Percentiles rank a stretch among this genome's conserved stretches.
Conservation (phyloP, 129 eudicot genomes). For the Sambucus nigra region DNA sequence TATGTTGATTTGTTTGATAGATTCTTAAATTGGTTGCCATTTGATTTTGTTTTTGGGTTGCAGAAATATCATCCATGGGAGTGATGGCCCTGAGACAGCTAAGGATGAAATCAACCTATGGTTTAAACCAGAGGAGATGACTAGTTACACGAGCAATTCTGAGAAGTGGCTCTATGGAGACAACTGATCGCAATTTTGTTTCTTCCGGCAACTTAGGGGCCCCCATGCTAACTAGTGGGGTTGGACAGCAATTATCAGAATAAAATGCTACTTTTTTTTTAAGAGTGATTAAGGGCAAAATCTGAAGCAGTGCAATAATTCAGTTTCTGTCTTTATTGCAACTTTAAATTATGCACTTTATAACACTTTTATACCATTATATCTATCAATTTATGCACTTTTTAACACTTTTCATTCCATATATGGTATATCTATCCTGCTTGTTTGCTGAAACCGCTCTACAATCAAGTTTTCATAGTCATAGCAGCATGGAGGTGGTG, state of each 20-base stretch:
- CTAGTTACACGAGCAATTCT: conserved; percentile 63
- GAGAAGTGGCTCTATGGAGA: conserved; percentile 91
- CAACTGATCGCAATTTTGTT: conserved; percentile 34
- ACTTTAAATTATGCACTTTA: background rate
- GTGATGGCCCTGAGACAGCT: conserved; percentile 99
- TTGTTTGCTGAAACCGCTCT: no score
- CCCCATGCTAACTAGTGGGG: background rate
- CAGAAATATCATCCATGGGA: conserved; percentile 95
- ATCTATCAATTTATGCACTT: no score
- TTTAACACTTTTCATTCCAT: no score
- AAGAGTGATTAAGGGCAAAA: background rate
- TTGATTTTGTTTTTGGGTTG: conserved; percentile 8
- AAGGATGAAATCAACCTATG: conserved; percentile 87
- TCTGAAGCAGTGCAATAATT: background rate
- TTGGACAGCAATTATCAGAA: conserved; percentile 10
- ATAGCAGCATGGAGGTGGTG: no score
- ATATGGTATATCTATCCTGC: no score
- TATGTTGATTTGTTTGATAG: no score
- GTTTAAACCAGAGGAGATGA: conserved; percentile 95
- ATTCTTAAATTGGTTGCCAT: background rate
- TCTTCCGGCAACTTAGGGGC: conserved; percentile 10
- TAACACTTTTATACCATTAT: background rate
- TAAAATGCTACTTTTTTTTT: background rate
- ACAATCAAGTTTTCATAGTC: no score
- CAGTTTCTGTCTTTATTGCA: background rate